Evolutionary conservation across 2,329 filamentous ascomycete genomes (phyloP).

Genomic region (Microascus cirrosus): DNA sequence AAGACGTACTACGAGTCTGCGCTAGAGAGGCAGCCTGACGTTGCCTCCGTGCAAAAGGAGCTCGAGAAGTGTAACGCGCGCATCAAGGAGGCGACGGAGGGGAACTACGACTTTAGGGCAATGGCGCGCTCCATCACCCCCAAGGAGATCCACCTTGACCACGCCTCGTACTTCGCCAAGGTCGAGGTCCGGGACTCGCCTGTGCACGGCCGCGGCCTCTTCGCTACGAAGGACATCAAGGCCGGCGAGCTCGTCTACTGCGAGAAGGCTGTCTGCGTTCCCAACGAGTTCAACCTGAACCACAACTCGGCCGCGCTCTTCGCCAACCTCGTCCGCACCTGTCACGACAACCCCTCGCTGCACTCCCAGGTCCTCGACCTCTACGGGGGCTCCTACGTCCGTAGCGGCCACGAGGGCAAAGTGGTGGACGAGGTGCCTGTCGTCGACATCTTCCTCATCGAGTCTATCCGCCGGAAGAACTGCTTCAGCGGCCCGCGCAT

Average conservation of each 20-base stretch:
- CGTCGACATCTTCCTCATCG: slow-evolving; percentile 25
- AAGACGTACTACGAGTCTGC: slow-evolving; percentile 14
- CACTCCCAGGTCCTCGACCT: slow-evolving; percentile 20
- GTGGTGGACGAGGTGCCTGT: slow-evolving; percentile 21
- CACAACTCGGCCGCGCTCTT: slow-evolving; percentile 30
- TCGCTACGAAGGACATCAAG: slow-evolving; percentile 22
- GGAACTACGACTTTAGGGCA: slow-evolving; percentile 8
- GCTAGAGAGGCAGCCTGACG: slow-evolving; percentile 10
- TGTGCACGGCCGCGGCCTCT: slow-evolving; percentile 27
- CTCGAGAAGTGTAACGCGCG: slow-evolving; percentile 9
- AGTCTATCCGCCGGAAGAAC: slow-evolving; percentile 27
- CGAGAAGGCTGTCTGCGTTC: slow-evolving; percentile 27
- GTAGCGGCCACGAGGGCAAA: slow-evolving; percentile 17
- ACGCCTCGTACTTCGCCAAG: slow-evolving; percentile 20
- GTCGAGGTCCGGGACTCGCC: slow-evolving; percentile 19
- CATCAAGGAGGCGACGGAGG: slow-evolving; percentile 7
- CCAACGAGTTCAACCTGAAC: slow-evolving; percentile 27
- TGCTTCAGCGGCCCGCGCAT: slow-evolving; percentile 23
- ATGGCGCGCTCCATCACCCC: slow-evolving; percentile 8
- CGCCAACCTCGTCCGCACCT: slow-evolving; percentile 24
- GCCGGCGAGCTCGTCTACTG: slow-evolving; percentile 28
- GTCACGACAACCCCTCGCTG: slow-evolving; percentile 25
- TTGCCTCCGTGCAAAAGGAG: slow-evolving; percentile 10
- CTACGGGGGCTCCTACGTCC: slow-evolving; percentile 21
- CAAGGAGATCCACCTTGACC: slow-evolving; percentile 9